These are phyloP conservation scores for Zanthoxylum bungeanum DNA, from an alignment of 345 rosid species.

Conservation along the genomic window DNA sequence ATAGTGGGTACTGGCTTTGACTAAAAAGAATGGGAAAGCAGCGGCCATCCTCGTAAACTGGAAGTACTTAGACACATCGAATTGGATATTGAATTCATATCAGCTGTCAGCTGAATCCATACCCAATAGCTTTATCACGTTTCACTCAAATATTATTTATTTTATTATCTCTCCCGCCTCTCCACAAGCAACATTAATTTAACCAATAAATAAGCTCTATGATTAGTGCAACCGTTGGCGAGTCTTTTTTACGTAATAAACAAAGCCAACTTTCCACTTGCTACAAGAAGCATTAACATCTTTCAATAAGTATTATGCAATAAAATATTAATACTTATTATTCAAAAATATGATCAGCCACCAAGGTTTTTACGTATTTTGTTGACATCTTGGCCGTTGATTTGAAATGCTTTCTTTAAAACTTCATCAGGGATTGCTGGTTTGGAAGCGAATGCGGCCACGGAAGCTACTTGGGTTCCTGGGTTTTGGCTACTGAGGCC, in stretches of 20 bases:
- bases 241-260: conserved; percentile 18
- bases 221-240: conserved; percentile 13
- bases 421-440: conserved; percentile 39
- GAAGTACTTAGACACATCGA: not conserved
- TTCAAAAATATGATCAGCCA: conserved; percentile 21
- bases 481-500: conserved; percentile 73
- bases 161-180: not conserved
- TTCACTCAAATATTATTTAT: not conserved
- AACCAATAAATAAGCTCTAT: conserved; percentile 2
- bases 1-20: not conserved
- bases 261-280: not conserved
- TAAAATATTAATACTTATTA: not conserved
- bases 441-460: conserved; percentile 40
- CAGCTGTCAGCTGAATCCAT: not conserved
- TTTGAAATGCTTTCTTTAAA: conserved; percentile 41
- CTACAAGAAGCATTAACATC: not conserved
- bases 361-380: conserved; percentile 46
- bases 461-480: conserved; percentile 54
- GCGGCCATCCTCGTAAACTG: not conserved
- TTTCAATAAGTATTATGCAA: not conserved
- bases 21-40: not conserved
- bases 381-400: conserved; percentile 37
- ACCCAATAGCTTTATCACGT: not conserved
- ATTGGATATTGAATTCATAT: not conserved
- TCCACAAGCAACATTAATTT: not conserved